Conservation (phyloP, 305 asterid species). For the Solanum hybrid region DNA sequence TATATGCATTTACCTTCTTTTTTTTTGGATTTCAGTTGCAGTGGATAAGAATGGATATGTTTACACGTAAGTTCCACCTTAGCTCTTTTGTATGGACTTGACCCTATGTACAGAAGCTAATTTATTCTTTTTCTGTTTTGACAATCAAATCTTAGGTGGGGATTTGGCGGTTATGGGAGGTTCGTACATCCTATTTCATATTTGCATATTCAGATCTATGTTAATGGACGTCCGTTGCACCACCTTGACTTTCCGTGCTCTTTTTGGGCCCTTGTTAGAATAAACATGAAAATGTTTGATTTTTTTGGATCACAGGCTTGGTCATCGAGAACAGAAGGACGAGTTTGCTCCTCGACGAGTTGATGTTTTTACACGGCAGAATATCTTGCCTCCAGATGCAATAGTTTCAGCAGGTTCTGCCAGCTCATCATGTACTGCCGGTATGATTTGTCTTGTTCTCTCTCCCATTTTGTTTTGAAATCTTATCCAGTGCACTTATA, state of each 20-base stretch:
- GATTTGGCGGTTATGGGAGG: conserved; percentile 99
- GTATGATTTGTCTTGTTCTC: conserved; percentile 24
- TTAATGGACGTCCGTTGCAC: not conserved
- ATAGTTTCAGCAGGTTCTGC: conserved; percentile 82
- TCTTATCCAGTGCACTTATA: not conserved
- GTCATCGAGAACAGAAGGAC: conserved; percentile 94
- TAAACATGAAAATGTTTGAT: conserved; percentile 6
- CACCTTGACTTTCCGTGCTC: not conserved
- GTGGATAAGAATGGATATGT: conserved; percentile 77
- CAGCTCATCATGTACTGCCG: conserved; percentile 90
- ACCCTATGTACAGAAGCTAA: not conserved
- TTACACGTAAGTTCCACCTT: conserved; percentile 74
- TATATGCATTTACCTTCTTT: conserved; percentile 11
- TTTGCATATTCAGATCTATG: not conserved
- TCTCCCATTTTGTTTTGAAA: not conserved
- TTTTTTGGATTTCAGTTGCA: conserved; percentile 62
- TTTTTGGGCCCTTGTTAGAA: not conserved
- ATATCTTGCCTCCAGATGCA: conserved; percentile 72
- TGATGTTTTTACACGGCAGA: conserved; percentile 77
- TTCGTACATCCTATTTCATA: conserved; percentile 14
- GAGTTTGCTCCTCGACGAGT: conserved; percentile 76
- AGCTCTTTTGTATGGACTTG: conserved; percentile 9
- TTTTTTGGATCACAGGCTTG: conserved; percentile 60
- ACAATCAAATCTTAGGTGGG: conserved; percentile 57
- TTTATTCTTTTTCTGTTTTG: not conserved